Evolutionary conservation across 1,284 basidiomycete genomes (phyloP), one percentile per base, ranked within the genome.

Genomic region (Boletellus dicymbophilus): DNA sequence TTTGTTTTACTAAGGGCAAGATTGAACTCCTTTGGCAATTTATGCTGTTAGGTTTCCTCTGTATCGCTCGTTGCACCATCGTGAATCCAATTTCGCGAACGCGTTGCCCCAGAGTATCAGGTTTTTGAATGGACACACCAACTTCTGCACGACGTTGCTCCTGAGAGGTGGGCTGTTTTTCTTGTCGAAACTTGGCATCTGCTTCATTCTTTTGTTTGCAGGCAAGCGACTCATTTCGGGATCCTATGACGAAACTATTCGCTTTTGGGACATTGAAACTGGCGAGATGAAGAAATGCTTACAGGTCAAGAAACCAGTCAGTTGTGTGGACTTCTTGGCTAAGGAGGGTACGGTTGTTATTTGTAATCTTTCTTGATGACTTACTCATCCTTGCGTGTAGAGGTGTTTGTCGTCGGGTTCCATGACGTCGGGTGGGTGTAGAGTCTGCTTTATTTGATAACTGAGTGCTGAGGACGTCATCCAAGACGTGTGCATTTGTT

Each of bases 381-480:
- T 50, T 13, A 38, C 49, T 58, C 26, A 55, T 36, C 16, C 36
- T 51, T 31, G 21, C 6, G 25, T 25, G 23, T 54, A 88, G 86
- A 91, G 75, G 88, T 95, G 2, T 88, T 96, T 53, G 93, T 93
- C 11, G 91, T 92, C 21, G 94, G 94, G 0, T 93, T 94, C 68
- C 93, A 95, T 57, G 94, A 96, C 61, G 87, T 95, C 46, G 94
- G 93, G 80, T 88, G 69, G 21, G 84, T 71, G 12, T 33, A n/a
- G n/a, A n/a, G 37, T 26, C 20, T 37, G 12, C n/a, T 45, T n/a
- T 34, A 16, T 47, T 20, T 38, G 33, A 30, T 42, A 25, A 42
- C 1, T 31, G 22, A n/a, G 8, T 10, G 36, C 52, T 63, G 13
- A 62, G 11, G 27, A 11, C 16, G 10, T 30, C 37, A 13, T 42